phyloP scores from a whole-genome alignment of 148 eudicot genomes.

The Rhododendron kiyosumense region DNA sequence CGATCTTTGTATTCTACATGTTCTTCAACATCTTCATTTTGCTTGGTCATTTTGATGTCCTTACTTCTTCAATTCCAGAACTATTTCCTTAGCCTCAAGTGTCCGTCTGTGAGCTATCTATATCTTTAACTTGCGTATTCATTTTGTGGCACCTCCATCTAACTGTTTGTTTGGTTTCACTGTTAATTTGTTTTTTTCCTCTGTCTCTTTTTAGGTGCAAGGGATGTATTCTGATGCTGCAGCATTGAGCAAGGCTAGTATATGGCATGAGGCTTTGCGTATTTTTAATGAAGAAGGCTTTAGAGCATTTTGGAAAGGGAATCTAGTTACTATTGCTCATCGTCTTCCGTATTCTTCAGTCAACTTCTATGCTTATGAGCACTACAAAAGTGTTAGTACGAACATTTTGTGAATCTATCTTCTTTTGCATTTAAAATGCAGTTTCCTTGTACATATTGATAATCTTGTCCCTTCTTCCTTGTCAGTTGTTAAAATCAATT shows the following conservation, averaged over 20 bases:
- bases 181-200: not conserved
- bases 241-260: constrained; percentile 45
- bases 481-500: constrained; percentile 47
- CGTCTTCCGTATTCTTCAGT: constrained; percentile 86
- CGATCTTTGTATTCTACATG: not conserved
- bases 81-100: not conserved
- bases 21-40: not conserved
- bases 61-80: not conserved
- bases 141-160: not conserved
- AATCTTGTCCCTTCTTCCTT: constrained; percentile 1
- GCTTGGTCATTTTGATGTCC: not conserved
- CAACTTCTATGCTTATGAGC: constrained; percentile 74
- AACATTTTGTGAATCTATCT: not conserved
- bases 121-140: not conserved
- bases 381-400: constrained; percentile 67
- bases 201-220: constrained; percentile 49
- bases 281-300: constrained; percentile 76
- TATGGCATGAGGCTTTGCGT: constrained; percentile 75
- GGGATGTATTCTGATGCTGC: constrained; percentile 84
- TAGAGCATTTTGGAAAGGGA: constrained; percentile 92
- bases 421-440: not conserved
- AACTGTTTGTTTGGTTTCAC: not conserved
- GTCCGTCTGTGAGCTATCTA: not conserved
- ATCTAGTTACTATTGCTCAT: constrained; percentile 76
- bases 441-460: not conserved